phyloP scores from a whole-genome alignment of 129 eudicot genomes.

The Flaveria ramosissima region DNA sequence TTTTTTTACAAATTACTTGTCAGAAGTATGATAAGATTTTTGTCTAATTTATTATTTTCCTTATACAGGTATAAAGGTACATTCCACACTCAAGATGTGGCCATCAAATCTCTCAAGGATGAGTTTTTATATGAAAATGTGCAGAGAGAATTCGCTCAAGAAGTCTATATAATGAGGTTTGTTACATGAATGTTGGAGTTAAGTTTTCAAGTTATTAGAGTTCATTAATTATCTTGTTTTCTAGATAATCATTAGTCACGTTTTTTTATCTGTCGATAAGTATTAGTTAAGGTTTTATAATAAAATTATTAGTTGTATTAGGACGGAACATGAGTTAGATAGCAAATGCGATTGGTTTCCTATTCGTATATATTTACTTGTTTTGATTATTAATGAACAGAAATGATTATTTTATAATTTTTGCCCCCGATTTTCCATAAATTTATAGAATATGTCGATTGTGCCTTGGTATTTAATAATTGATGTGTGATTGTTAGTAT shows the following conservation, averaged over 20 bases:
- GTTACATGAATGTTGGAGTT: slow-evolving; percentile 17
- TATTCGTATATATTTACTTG: background rate
- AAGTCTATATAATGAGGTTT: slow-evolving; percentile 83
- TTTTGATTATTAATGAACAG: background rate
- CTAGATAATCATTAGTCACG: background rate
- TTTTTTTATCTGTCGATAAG: background rate
- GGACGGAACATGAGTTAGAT: background rate
- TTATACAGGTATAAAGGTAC: slow-evolving; percentile 75
- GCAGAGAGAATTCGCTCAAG: slow-evolving; percentile 77
- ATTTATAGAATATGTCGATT: slow-evolving; percentile 4
- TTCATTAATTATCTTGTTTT: background rate
- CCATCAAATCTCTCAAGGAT: slow-evolving; percentile 74
- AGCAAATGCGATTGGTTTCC: background rate
- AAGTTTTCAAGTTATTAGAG: background rate
- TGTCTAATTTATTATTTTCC: slow-evolving; percentile 12
- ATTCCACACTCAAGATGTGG: slow-evolving; percentile 79
- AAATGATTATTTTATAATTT: background rate
- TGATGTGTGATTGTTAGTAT: background rate
- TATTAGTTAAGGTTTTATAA: background rate
- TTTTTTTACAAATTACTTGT: background rate
- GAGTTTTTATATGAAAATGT: slow-evolving; percentile 61
- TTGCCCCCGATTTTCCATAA: background rate
- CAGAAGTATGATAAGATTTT: background rate
- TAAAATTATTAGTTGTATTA: background rate
- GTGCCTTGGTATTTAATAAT: background rate